Conservation (phyloP, 176 grass and related monocot species). For the Juncus effusus region DNA sequence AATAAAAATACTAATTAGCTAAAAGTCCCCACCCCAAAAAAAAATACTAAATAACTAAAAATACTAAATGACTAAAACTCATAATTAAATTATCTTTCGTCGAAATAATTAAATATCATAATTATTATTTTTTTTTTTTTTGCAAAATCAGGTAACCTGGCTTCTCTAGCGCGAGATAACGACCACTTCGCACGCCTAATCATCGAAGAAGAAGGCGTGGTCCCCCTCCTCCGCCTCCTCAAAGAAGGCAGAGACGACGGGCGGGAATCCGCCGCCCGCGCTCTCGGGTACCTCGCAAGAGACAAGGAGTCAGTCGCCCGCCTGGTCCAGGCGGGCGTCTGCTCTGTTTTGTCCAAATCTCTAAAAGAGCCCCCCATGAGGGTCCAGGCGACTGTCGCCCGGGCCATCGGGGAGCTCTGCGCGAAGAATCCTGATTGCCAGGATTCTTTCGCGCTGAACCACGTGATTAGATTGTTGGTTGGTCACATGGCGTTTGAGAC, state of each 20-base stretch:
- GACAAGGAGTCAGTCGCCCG: conserved; percentile 66
- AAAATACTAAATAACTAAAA: too few relatives aligned
- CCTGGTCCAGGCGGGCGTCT: conserved; percentile 65
- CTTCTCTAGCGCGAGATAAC: conserved; percentile 70
- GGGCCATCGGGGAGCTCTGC: conserved; percentile 73
- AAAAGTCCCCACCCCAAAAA: too few relatives aligned
- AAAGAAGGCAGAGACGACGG: conserved; percentile 72
- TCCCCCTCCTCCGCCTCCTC: conserved; percentile 57
- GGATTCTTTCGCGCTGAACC: conserved; percentile 71
- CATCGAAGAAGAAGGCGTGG: conserved; percentile 89
- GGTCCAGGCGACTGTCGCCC: conserved; percentile 70
- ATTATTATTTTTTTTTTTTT: background rate
- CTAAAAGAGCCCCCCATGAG: conserved; percentile 88
- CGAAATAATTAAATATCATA: too few relatives aligned
- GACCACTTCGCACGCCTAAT: conserved; percentile 66
- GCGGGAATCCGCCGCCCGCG: conserved; percentile 69
- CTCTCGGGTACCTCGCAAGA: conserved; percentile 59
- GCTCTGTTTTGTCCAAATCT: conserved; percentile 68
- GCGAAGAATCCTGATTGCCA: conserved; percentile 69
- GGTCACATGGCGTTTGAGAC: conserved; percentile 84
- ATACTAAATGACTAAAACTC: too few relatives aligned
- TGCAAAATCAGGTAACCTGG: conserved; percentile 38
- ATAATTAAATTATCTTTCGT: too few relatives aligned
- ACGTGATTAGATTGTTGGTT: conserved; percentile 73
- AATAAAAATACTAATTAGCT: too few relatives aligned